Evolutionary conservation across 208 protist species (phyloP), one percentile per base, ranked within the genome.

Genomic region (Strigomonas culicis): DNA sequence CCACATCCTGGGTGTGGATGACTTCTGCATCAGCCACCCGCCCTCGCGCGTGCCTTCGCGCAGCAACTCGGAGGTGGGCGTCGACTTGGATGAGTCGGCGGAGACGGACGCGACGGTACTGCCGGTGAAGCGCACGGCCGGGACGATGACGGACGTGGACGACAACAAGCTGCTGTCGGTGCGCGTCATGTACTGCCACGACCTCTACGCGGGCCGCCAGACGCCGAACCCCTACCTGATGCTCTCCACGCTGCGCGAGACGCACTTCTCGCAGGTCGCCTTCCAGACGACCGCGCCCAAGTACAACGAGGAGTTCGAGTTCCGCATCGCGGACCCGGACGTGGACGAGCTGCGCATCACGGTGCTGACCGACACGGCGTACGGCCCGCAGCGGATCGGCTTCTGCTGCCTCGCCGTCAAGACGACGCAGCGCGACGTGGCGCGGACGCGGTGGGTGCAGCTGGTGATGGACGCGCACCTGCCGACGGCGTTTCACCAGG

Each of bases 321-420:
- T 95, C 70, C 53, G 31, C 27, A 53, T 94, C 4, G 72, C 72
- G 41, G 70, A 90, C 61, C 81, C 86, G 1, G 51, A 53, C 28
- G 64, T 72, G 25, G 85, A 91, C 56, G 77, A 69, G 50, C 72
- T 95, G 19, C 73, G 62, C 43, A 78, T 92, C 56, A 90, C 72
- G 8, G 84, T 92, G 30, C 76, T 91, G 30, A 91, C 88, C 7
- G 85, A 95, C 61, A 95, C 88, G 4, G 73, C 79, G 11, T 90
- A 87, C 66, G 88, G 88, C 19, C 63, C 80, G 30, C 86, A 82
- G 68, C 80, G 77, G 73, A 60, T 95, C 44, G 89, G 89, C 19
- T 66, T 85, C 63, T 95, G 89, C 69, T 68, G 84, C 27, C 47
- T 95, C 56, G 93, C 89, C 0, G 62, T 95, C 60, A 74, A 75